A percentile compares a stretch with the other conserved stretches of the same genome.
These are phyloP conservation scores for Apostasia ramifera DNA, from an alignment of 106 monocot genomes.

Conservation along the genomic window DNA sequence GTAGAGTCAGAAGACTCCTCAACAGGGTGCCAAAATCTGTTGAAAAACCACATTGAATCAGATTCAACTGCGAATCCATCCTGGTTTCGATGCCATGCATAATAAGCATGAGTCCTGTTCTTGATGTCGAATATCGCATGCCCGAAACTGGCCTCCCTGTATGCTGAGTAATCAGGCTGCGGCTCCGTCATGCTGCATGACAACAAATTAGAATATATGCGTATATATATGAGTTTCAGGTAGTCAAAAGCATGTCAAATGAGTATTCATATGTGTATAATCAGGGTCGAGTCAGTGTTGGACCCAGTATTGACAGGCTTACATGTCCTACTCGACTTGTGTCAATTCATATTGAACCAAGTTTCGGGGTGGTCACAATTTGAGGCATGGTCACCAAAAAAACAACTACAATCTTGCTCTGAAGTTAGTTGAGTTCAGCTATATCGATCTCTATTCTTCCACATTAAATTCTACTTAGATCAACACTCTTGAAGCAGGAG, in stretches of 20 bases:
- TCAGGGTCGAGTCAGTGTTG: not conserved
- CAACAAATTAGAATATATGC: not conserved
- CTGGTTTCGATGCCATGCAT: slow-evolving; percentile 46
- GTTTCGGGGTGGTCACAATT: too few species aligned
- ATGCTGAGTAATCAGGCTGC: slow-evolving; percentile 50
- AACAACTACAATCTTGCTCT: too few species aligned
- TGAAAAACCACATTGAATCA: slow-evolving; percentile 60
- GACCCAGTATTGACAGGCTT: not conserved
- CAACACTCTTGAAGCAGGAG: too few species aligned
- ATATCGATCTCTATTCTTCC: too few species aligned
- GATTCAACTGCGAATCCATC: slow-evolving; percentile 39
- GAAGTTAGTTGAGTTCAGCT: too few species aligned
- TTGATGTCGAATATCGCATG: slow-evolving; percentile 45
- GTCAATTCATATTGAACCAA: too few species aligned
- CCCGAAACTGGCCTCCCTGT: slow-evolving; percentile 53
- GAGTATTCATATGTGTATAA: not conserved
- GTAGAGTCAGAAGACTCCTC: slow-evolving; percentile 17
- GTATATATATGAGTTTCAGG: not conserved
- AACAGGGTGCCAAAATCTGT: slow-evolving; percentile 36
- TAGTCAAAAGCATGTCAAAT: not conserved
- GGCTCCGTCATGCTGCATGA: slow-evolving; percentile 44
- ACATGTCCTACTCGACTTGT: too few species aligned
- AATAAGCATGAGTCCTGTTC: slow-evolving; percentile 52
- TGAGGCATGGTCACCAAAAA: too few species aligned
- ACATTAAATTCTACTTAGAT: too few species aligned